Percentiles rank a stretch among this genome's conserved stretches.
These are phyloP conservation scores for Podila minutissima DNA, from an alignment of 192 early-diverging fungal species.

Conservation along the genomic window DNA sequence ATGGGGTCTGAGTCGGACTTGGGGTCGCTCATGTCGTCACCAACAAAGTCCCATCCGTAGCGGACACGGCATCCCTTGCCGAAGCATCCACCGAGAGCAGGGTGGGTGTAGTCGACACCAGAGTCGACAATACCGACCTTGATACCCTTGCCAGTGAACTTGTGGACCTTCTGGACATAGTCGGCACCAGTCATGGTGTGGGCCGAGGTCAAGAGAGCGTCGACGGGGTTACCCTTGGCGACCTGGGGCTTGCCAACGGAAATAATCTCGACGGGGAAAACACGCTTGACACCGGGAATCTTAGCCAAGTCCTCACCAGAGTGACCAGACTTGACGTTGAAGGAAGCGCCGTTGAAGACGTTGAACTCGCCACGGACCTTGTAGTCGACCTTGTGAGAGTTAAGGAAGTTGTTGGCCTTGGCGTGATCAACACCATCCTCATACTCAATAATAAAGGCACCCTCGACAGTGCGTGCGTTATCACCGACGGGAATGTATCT, in stretches of 20 bases:
- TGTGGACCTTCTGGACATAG: slow-evolving; percentile 32
- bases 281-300: slow-evolving; percentile 44
- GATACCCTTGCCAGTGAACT: slow-evolving; percentile 48
- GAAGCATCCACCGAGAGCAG: slow-evolving; percentile 73
- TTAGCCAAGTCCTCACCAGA: slow-evolving; percentile 37
- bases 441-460: slow-evolving; percentile 2
- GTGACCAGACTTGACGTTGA: slow-evolving; percentile 41
- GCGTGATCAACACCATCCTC: slow-evolving; percentile 5
- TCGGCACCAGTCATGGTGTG: slow-evolving; percentile 59
- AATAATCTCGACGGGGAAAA: slow-evolving; percentile 61
- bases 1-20: slow-evolving; percentile 51
- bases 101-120: slow-evolving; percentile 68
- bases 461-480: neutral
- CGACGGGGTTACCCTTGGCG: slow-evolving; percentile 2
- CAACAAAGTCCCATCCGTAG: slow-evolving; percentile 72
- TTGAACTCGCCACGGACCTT: slow-evolving; percentile 51
- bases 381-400: slow-evolving; percentile 10
- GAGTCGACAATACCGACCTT: slow-evolving; percentile 69
- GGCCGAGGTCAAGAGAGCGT: slow-evolving; percentile 16
- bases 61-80: slow-evolving; percentile 63
- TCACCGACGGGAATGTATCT: neutral
- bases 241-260: slow-evolving; percentile 10
- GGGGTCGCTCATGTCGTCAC: slow-evolving; percentile 53
- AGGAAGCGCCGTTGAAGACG: slow-evolving; percentile 56
- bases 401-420: slow-evolving; percentile 13